Conservation (phyloP, 805 yeast genomes). For the Danielia oregonensis region DNA sequence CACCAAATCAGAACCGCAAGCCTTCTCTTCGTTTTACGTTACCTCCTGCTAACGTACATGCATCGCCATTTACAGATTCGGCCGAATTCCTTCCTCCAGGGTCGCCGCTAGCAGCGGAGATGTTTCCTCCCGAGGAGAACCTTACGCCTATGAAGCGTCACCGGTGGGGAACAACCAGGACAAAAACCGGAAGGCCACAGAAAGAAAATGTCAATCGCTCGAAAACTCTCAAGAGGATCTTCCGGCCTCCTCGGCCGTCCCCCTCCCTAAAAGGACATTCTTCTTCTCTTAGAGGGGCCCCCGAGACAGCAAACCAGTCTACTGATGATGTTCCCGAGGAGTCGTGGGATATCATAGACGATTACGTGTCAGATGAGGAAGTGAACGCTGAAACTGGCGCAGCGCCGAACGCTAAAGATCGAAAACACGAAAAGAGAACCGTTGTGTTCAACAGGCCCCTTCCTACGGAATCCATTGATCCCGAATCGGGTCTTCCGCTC, state of each 20-base stretch:
- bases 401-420: slow-evolving; percentile 28
- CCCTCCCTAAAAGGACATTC: slow-evolving; percentile 10
- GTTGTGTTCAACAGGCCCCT: slow-evolving; percentile 49
- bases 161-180: slow-evolving; percentile 90
- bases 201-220: slow-evolving; percentile 48
- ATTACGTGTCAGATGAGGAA: slow-evolving; percentile 19
- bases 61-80: slow-evolving; percentile 30
- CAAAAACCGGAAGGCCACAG: slow-evolving; percentile 63
- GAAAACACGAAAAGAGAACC: slow-evolving; percentile 12
- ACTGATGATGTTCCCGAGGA: slow-evolving; percentile 8
- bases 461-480: slow-evolving; percentile 54
- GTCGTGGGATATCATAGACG: slow-evolving; percentile 6
- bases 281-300: slow-evolving; percentile 8
- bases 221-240: slow-evolving; percentile 51
- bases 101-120: slow-evolving; percentile 10
- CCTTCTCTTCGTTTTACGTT: slow-evolving; percentile 30
- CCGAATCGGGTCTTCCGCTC: slow-evolving; percentile 25
- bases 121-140: slow-evolving; percentile 10
- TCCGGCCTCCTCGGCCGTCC: slow-evolving; percentile 7
- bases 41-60: slow-evolving; percentile 12
- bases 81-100: slow-evolving; percentile 8
- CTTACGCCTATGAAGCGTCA: slow-evolving; percentile 64
- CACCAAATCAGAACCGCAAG: slow-evolving; percentile 14
- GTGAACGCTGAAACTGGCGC: slow-evolving; percentile 14
- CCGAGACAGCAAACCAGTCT: slow-evolving; percentile 4